Conservation (phyloP, 202 grass and related monocot species). For the Dendrocalamus latiflorus region DNA sequence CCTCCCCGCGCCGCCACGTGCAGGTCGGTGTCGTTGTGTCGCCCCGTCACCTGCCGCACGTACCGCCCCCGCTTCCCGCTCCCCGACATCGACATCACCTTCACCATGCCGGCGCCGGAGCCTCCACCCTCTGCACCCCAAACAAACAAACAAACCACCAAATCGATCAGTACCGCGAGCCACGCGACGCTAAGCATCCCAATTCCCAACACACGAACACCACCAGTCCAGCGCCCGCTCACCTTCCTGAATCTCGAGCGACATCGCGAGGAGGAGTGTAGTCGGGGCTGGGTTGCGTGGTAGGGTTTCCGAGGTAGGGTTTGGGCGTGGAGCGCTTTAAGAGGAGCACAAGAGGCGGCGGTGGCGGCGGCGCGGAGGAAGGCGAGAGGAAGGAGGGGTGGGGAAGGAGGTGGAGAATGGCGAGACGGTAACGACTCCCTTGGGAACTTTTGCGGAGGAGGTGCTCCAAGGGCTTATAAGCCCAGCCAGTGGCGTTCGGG, state of each 20-base stretch:
- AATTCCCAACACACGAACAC: neutral
- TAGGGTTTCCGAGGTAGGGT: conserved; percentile 18
- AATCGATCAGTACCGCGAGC: neutral
- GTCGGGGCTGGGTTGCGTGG: neutral
- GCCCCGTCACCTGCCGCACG: conserved; percentile 83
- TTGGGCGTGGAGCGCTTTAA: conserved; percentile 31
- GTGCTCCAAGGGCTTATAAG: neutral
- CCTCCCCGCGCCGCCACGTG: conserved; percentile 65
- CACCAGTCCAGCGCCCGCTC: neutral
- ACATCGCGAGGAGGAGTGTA: conserved; percentile 30
- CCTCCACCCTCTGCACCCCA: conserved; percentile 28
- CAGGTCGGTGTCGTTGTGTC: conserved; percentile 77
- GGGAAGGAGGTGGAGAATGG: conserved; percentile 17
- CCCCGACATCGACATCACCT: conserved; percentile 56
- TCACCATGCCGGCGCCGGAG: neutral
- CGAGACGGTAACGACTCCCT: conserved; percentile 48
- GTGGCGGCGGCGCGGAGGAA: conserved; percentile 35
- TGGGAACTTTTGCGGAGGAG: conserved; percentile 16
- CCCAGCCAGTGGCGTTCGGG: conserved; percentile 8
- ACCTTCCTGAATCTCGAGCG: conserved; percentile 56
- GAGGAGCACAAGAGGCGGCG: neutral
- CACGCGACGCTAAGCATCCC: neutral
- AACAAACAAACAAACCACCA: neutral
- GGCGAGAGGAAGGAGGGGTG: conserved; percentile 43
- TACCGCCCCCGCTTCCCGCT: conserved; percentile 68